These are phyloP conservation scores for Royoungia palumana DNA, from an alignment of 768 basidiomycete genomes.

Conservation along the genomic window DNA sequence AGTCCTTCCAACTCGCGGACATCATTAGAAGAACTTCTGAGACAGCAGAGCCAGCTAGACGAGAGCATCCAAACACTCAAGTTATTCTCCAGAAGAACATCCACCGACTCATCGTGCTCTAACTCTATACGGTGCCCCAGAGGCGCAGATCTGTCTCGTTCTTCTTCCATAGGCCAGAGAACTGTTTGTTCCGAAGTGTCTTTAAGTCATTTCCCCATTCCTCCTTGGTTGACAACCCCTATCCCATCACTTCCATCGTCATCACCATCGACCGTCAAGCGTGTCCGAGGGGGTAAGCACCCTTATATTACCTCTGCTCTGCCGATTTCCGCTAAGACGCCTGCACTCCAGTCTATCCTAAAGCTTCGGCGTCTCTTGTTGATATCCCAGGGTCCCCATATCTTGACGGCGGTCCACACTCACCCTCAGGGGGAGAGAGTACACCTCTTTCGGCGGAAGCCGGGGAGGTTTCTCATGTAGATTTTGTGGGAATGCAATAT, in stretches of 20 bases:
- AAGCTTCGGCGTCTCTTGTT: slow-evolving; percentile 20
- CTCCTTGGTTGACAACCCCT: slow-evolving; percentile 39
- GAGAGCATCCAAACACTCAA: slow-evolving; percentile 58
- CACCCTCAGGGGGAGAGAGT: slow-evolving; percentile 14
- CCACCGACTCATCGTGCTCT: slow-evolving; percentile 31
- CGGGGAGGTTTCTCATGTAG: slow-evolving; percentile 23
- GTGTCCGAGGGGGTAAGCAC: slow-evolving; percentile 22
- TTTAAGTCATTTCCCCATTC: slow-evolving; percentile 66
- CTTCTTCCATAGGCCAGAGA: slow-evolving; percentile 23
- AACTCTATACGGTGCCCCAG: slow-evolving; percentile 28
- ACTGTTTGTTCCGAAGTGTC: slow-evolving; percentile 52
- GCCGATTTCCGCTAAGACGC: slow-evolving; percentile 5
- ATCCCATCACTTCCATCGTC: slow-evolving; percentile 19
- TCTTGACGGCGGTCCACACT: slow-evolving; percentile 16
- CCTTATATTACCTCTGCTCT: slow-evolving; percentile 11
- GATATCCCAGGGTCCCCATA: slow-evolving; percentile 20
- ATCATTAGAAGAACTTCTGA: slow-evolving; percentile 51
- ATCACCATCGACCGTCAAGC: slow-evolving; percentile 11
- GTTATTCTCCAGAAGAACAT: slow-evolving; percentile 35
- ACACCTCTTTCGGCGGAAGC: slow-evolving; percentile 10
- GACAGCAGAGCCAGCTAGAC: slow-evolving; percentile 63
- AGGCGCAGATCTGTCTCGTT: slow-evolving; percentile 17
- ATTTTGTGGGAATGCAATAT: slow-evolving; percentile 54
- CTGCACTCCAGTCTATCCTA: slow-evolving; percentile 21
- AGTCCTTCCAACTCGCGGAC: slow-evolving; percentile 20